Evolutionary conservation across 305 asterid genomes (phyloP), one percentile per base, ranked within the genome.

Genomic region (Solanum chacoense): DNA sequence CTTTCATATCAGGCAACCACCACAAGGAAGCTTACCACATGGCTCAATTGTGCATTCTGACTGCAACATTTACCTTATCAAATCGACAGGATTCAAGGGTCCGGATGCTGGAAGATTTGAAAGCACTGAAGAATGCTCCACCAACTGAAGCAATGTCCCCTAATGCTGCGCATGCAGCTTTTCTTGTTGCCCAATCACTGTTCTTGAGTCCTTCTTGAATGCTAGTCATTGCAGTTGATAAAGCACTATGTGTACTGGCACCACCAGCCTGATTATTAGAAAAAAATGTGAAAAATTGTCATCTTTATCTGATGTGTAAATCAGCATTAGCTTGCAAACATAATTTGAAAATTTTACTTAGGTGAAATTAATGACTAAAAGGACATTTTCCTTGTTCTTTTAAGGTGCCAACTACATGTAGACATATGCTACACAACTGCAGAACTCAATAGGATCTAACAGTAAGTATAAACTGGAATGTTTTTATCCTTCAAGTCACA

Each of bases 1-100:
- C 86, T 85, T 76, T 84, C 91, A 90, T 90, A 32, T 55, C 40
- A 84, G 87, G 32, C 74, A 55, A 89, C 90, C 88, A 78, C 79
- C 14, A 18, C 55, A 42, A 88, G 36, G 90, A 91, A 87, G 88
- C 84, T 80, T 86, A 42, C 18, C 79, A 86, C 89, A 79, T 36
- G 67, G 78, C 36, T 63, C 74, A 78, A 80, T 85, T 76, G 42
- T 76, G 90, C 78, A 84, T 88, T 73, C 77, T 34, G 32, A 88
- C 71, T 77, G 85, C 71, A 71, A 65, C 72, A 38, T 91, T 38
- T 83, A 96, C 99, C 99, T 97, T 97, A 91, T 97, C 99, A 38
- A 96, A 97, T 73, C 98, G 99, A 89, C 99, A 97, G 59, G 98
- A 92, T 93, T 96, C 99, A 31, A 97, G 98, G 91, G 93, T 90